Percentiles rank a stretch among this genome's conserved stretches.
These are phyloP conservation scores for Colletotrichum shisoi DNA, from an alignment of 2,329 filamentous ascomycete species.

Conservation along the genomic window DNA sequence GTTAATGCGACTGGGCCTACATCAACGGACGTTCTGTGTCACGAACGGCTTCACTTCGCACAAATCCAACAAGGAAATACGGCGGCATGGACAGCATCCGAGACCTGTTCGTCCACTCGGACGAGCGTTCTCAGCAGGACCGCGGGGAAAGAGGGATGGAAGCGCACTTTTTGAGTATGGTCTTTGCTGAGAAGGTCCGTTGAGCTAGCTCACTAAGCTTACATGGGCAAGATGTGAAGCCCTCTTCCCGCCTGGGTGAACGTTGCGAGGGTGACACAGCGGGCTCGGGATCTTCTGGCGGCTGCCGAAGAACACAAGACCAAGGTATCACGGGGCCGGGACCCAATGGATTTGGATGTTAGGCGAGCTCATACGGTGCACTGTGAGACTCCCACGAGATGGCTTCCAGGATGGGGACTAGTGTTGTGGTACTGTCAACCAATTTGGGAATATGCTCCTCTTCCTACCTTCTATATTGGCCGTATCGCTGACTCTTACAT, in stretches of 20 bases:
- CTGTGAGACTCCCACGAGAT: constrained; percentile 26
- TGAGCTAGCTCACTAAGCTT: constrained; percentile 24
- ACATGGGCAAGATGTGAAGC: constrained; percentile 14
- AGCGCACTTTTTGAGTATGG: neutral
- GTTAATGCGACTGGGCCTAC: constrained; percentile 21
- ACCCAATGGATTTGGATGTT: constrained; percentile 34
- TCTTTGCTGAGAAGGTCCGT: constrained; percentile 8
- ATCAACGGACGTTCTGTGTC: constrained; percentile 11
- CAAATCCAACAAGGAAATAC: constrained; percentile 20
- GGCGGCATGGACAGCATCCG: constrained; percentile 15
- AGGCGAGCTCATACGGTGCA: constrained; percentile 36
- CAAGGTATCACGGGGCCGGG: constrained; percentile 24
- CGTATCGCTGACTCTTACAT: neutral
- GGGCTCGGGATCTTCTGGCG: constrained; percentile 6
- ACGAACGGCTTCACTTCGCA: constrained; percentile 39
- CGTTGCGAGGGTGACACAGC: constrained; percentile 19
- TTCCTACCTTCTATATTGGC: neutral
- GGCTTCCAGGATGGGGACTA: constrained; percentile 4
- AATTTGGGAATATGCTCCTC: constrained; percentile 12
- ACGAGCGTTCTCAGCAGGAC: neutral
- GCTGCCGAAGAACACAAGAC: constrained; percentile 27
- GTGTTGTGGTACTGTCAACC: constrained; percentile 20
- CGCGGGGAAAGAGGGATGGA: no score
- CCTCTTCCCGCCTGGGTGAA: constrained; percentile 1
- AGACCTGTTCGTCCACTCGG: neutral